Conservation (phyloP, 805 yeast genomes). For the Saccharomycopsis malanga region DNA sequence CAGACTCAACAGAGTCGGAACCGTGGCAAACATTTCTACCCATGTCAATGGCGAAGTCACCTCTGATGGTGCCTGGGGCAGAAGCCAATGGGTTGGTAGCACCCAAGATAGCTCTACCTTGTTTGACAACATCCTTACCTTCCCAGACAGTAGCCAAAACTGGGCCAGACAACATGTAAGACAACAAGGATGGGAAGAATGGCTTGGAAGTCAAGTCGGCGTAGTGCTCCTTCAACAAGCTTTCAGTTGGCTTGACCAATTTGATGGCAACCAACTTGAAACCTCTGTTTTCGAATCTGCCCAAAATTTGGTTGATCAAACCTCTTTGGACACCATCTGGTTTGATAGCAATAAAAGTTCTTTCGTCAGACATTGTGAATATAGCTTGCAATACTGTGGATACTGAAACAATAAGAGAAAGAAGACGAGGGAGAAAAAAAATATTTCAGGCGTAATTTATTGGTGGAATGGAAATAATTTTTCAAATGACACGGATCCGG, state of each 20-base stretch:
- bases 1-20: constrained; percentile 97
- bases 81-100: constrained; percentile 98
- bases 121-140: constrained; percentile 99
- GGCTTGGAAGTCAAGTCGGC: constrained; percentile 93
- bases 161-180: constrained; percentile 98
- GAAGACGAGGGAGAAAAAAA: not conserved
- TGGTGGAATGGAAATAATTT: too few relatives aligned
- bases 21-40: constrained; percentile 99
- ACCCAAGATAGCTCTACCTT: constrained; percentile 96
- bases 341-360: constrained; percentile 87
- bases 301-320: constrained; percentile 77
- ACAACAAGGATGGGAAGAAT: constrained; percentile 93
- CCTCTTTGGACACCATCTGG: constrained; percentile 99
- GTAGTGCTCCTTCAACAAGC: constrained; percentile 87
- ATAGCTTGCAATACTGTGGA: not conserved
- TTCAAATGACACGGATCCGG: too few relatives aligned
- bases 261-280: constrained; percentile 95
- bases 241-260: constrained; percentile 81
- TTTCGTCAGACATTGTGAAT: constrained; percentile 40
- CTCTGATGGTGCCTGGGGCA: constrained; percentile 99
- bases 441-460: not conserved
- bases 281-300: constrained; percentile 96
- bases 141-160: constrained; percentile 99
- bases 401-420: not conserved
- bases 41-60: constrained; percentile 96